Evolutionary conservation across 2,329 filamentous ascomycete genomes (phyloP), one percentile per base, ranked within the genome.

Genomic region (Diaporthe vaccinii): DNA sequence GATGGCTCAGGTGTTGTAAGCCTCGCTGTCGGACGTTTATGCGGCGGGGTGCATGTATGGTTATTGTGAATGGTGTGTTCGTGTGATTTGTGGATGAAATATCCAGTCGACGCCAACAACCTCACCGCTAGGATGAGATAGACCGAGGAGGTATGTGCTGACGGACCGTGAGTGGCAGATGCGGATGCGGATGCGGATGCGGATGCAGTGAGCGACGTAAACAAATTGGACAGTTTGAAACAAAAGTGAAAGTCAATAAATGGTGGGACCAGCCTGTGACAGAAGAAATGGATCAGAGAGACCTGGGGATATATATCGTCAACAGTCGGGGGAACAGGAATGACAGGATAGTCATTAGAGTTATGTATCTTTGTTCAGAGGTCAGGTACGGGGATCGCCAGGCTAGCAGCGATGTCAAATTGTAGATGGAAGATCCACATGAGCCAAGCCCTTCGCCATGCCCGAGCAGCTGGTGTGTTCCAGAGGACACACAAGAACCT

Each of bases 361-460:
- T 51, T 39, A 72, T 65, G 44, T 65, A 46, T 17, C 28, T 39
- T 25, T 31, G 14, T 61, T 62, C 62, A 72, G 25, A 44, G 53
- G 25, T 34, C n/a, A 51, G 25, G 53, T 9, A 44, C 67, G 58
- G 59, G 57, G 39, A 72, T 72, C 25, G 61, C 31, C 59, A 57
- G 46, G 31, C 28, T 22, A 31, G 41, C 53, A 39, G 36, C 17
- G 58, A 65, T 39, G 62, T 58, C 53, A 44, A 68, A 68, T 65
- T 34, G 44, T 68, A 57, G 65, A 39, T 41, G 72, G 46, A 58
- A 67, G 72, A 76, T 76, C 75, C 67, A 68, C 59, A 74, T 74
- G 25, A 74, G 75, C 75, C 72, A 76, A 74, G 72, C 49, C 67
- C 34, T 59, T 44, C 31, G 46, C 59, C 65, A 68, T 55, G 51